These are phyloP conservation scores for Apiospora marii DNA, from an alignment of 2,329 filamentous ascomycete genomes.

Conservation along the genomic window DNA sequence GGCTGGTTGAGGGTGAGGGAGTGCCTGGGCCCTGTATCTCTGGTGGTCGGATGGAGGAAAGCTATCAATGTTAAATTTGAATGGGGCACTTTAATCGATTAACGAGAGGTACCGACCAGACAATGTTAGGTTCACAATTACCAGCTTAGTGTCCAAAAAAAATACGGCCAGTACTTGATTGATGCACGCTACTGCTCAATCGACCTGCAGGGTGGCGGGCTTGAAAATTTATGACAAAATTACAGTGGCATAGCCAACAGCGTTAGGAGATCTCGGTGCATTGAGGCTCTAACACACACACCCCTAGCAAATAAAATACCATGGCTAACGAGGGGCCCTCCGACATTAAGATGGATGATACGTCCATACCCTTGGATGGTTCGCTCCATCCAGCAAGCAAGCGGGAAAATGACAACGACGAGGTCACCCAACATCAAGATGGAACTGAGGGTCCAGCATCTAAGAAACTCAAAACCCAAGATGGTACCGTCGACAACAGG, in stretches of 20 bases:
- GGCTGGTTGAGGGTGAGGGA: neutral
- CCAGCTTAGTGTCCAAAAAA: neutral
- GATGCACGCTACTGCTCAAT: neutral
- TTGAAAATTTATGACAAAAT: constrained; percentile 20
- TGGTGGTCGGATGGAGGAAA: neutral
- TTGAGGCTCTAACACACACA: neutral
- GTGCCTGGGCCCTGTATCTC: neutral
- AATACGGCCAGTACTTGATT: neutral
- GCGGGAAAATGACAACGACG: constrained; percentile 29
- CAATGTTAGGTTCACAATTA: neutral
- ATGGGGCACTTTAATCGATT: neutral
- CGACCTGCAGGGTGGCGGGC: neutral
- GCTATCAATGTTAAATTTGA: neutral
- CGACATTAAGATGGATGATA: constrained; percentile 3
- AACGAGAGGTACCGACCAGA: neutral
- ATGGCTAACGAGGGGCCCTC: constrained; percentile 21
- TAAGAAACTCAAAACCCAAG: constrained; percentile 65
- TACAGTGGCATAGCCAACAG: constrained; percentile 9
- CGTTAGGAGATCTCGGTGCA: constrained; percentile 11
- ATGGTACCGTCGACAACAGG: constrained; percentile 43
- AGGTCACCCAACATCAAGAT: constrained; percentile 38
- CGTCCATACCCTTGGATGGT: neutral
- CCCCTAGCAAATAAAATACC: neutral
- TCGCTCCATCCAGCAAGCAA: constrained; percentile 20
- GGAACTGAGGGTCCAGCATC: constrained; percentile 54